Base-by-base conservation (phyloP, 345 rosid genomes). In the Pelargonium nanum region DNA sequence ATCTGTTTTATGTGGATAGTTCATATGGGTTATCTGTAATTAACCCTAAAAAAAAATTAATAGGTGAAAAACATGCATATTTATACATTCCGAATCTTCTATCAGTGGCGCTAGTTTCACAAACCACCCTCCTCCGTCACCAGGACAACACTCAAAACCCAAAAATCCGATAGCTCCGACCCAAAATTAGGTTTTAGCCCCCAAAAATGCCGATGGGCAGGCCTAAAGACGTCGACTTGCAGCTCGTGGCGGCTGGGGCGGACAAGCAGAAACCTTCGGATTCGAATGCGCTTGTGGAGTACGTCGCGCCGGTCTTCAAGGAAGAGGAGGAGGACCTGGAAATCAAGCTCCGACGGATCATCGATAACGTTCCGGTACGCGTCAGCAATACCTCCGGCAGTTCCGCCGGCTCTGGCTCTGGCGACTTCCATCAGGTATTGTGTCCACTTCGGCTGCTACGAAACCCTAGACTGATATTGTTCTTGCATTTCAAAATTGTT, bases 361-460 rank as follows among this genome's bases (percentile, higher is more conserved):
- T 93, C 22, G 97, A 89, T 61, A 93, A 93, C 66, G 99, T 93
- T 0, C 99, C 99, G 0, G 97, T 93, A 54, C 86, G 97, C 21
- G 97, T 93, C 65, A 87, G 85, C 50, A 93, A 89, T 61, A 86
- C 99, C 44, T 93, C 99, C 0, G 96, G 97, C 16, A 93, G 99
- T 74, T 93, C 97, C 6, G 99, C 97, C 4, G 96, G 99, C 74
- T 86, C 95, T 19, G 97, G 96, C 55, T 93, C 96, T 58, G 91
- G 95, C 10, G 99, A 90, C 71, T 93, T 93, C 56, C 99, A 93
- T 61, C 99, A 90, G 95, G 99, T 87, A 69, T 7, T 51, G 51
- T 57, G 0, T 65, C 32, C 12, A 1, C 19, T 25, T 40, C 55
- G 5, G 28, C 13, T 44, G 17, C 24, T 56, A 19, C 7, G 20